phyloP scores from a whole-genome alignment of 1,139 yeast species.

The Torulaspora pretoriensis region DNA sequence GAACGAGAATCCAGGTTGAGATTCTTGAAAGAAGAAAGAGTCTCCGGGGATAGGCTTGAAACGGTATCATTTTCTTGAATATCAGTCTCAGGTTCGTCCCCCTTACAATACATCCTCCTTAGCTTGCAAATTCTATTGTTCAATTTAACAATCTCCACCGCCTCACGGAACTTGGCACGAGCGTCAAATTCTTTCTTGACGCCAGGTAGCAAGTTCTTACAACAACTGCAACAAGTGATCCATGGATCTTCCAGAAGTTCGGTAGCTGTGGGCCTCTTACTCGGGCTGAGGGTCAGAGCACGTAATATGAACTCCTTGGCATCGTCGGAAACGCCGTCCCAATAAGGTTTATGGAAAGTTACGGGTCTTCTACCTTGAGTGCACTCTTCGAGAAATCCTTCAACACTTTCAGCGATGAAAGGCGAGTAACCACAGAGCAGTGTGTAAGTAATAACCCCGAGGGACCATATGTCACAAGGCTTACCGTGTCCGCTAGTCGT shows the following conservation, averaged over 20 bases:
- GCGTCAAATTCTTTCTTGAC: constrained; percentile 77
- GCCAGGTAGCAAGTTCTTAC: constrained; percentile 65
- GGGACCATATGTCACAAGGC: constrained; percentile 89
- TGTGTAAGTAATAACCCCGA: constrained; percentile 89
- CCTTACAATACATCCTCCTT: constrained; percentile 43
- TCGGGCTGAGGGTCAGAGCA: constrained; percentile 64
- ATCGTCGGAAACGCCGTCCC: constrained; percentile 71
- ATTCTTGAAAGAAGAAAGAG: constrained; percentile 20
- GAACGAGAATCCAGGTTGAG: constrained; percentile 14
- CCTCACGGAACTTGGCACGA: constrained; percentile 77
- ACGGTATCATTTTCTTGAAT: constrained; percentile 19
- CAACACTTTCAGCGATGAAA: constrained; percentile 77
- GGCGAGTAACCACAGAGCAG: constrained; percentile 91
- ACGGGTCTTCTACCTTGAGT: constrained; percentile 58
- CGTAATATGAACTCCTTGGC: constrained; percentile 70
- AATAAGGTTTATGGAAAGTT: constrained; percentile 79
- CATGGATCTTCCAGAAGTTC: constrained; percentile 66
- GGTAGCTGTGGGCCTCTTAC: constrained; percentile 59
- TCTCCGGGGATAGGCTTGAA: constrained; percentile 15
- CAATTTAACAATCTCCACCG: constrained; percentile 74
- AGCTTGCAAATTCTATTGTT: constrained; percentile 68
- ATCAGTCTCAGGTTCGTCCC: constrained; percentile 42
- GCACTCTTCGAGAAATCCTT: constrained; percentile 77
- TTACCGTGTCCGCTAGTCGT: constrained; percentile 78
- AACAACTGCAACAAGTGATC: constrained; percentile 50